Conservation (phyloP, 495 filamentous ascomycete genomes). For the Aspergillus haitiensis region DNA sequence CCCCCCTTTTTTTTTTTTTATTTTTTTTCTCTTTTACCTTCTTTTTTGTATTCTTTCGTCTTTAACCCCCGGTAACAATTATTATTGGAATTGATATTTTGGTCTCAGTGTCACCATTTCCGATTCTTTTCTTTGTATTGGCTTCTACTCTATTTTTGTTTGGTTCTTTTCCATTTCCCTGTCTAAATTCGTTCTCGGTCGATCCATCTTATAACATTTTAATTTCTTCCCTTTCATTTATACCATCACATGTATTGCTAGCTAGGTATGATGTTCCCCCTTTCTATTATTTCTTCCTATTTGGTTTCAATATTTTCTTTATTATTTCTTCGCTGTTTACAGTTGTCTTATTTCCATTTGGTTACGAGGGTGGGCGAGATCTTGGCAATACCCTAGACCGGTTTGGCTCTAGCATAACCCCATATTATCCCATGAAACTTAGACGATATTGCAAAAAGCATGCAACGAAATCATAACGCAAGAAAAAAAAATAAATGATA, state of each 20-base stretch:
- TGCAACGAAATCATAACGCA: too few relatives aligned
- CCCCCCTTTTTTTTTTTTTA: constrained; percentile 14
- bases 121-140: constrained; percentile 31
- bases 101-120: constrained; percentile 34
- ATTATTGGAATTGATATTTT: constrained; percentile 34
- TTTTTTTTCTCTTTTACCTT: constrained; percentile 8
- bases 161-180: constrained; percentile 22
- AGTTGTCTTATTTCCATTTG: constrained; percentile 21
- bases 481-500: too few relatives aligned
- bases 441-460: too few relatives aligned
- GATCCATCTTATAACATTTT: constrained; percentile 35
- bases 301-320: constrained; percentile 20
- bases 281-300: constrained; percentile 23
- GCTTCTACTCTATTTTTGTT: constrained; percentile 24
- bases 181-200: constrained; percentile 28
- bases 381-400: constrained; percentile 29
- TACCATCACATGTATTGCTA: constrained; percentile 48
- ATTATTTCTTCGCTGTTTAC: constrained; percentile 19
- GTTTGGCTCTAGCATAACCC: constrained; percentile 19
- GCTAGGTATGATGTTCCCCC: constrained; percentile 41
- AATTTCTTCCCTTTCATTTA: constrained; percentile 31
- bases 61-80: background rate
- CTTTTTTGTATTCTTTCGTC: constrained; percentile 15
- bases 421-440: too few relatives aligned
- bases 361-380: constrained; percentile 22